phyloP scores from a whole-genome alignment of 2,329 filamentous ascomycete species.

The Pseudopithomyces maydicus region DNA sequence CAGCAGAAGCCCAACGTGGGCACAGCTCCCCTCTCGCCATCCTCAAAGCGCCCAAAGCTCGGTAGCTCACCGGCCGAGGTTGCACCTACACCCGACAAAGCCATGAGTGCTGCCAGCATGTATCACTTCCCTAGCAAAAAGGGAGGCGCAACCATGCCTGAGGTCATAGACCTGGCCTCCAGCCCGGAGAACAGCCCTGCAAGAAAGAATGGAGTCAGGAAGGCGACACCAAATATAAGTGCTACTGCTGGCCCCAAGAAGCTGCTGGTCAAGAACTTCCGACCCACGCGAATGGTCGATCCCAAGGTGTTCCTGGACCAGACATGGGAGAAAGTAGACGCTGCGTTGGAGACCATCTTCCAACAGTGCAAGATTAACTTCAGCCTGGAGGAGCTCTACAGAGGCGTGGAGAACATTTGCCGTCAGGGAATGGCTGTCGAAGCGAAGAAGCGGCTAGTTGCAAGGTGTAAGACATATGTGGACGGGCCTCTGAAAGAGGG shows the following conservation, averaged over 20 bases:
- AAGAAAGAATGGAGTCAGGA: slow-evolving; percentile 47
- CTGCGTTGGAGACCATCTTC: slow-evolving; percentile 76
- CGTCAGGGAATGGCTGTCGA: slow-evolving; percentile 73
- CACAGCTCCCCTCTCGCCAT: slow-evolving; percentile 33
- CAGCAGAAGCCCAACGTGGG: slow-evolving; percentile 39
- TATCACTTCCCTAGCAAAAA: slow-evolving; percentile 42
- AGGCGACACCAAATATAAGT: slow-evolving; percentile 69
- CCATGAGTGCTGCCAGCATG: slow-evolving; percentile 41
- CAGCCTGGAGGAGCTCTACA: slow-evolving; percentile 88
- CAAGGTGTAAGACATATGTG: slow-evolving; percentile 69
- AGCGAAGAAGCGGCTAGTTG: slow-evolving; percentile 69
- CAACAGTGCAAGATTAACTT: slow-evolving; percentile 60
- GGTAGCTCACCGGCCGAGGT: slow-evolving; percentile 25
- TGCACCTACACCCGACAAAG: slow-evolving; percentile 15
- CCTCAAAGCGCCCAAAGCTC: slow-evolving; percentile 37
- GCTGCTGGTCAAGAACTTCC: slow-evolving; percentile 92
- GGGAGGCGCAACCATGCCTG: slow-evolving; percentile 17
- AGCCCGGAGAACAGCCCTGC: slow-evolving; percentile 49
- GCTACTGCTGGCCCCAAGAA: slow-evolving; percentile 71
- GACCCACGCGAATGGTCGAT: slow-evolving; percentile 66
- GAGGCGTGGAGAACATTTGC: slow-evolving; percentile 90
- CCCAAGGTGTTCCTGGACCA: slow-evolving; percentile 78
- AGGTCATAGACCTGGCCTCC: slow-evolving; percentile 36
- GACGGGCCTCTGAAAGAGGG: slow-evolving; percentile 59
- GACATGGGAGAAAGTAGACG: slow-evolving; percentile 74